A percentile compares a stretch with the other conserved stretches of the same genome.
Conservation (phyloP, 768 basidiomycete genomes). For the Tylopilus subfusipes region DNA sequence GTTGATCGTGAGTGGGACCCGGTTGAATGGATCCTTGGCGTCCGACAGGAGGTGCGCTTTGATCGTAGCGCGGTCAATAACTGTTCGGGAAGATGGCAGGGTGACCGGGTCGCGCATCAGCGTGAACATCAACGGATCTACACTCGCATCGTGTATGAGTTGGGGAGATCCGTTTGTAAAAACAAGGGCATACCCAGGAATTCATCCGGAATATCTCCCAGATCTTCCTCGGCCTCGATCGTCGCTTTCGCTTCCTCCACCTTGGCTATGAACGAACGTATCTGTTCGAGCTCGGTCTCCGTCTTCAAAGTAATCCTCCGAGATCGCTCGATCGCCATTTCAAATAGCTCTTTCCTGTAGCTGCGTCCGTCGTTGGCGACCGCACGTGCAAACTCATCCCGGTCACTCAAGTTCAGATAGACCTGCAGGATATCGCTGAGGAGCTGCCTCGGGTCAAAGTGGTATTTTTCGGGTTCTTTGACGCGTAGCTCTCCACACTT, state of each 20-base stretch:
- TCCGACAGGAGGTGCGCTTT: constrained; percentile 93
- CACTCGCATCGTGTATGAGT: neutral
- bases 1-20: constrained; percentile 72
- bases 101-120: constrained; percentile 95
- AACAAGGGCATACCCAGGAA: constrained; percentile 66
- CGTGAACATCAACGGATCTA: constrained; percentile 87
- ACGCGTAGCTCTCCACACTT: constrained; percentile 84
- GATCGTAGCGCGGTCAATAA: constrained; percentile 89
- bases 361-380: constrained; percentile 94
- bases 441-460: constrained; percentile 79
- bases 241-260: constrained; percentile 81
- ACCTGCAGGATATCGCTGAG: constrained; percentile 87
- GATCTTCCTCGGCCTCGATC: constrained; percentile 85
- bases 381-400: constrained; percentile 73
- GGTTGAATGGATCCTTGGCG: constrained; percentile 93
- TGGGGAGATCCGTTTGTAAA: neutral
- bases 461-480: constrained; percentile 81
- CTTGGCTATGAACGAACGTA: constrained; percentile 67
- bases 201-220: constrained; percentile 93
- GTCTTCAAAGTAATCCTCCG: constrained; percentile 64
- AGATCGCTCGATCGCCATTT: constrained; percentile 68
- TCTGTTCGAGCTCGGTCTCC: constrained; percentile 66
- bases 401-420: constrained; percentile 82
- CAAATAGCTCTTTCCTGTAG: constrained; percentile 82
- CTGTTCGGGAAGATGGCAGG: constrained; percentile 74